phyloP scores from a whole-genome alignment of 2,329 filamentous ascomycete genomes.

The Colletotrichum sp. region DNA sequence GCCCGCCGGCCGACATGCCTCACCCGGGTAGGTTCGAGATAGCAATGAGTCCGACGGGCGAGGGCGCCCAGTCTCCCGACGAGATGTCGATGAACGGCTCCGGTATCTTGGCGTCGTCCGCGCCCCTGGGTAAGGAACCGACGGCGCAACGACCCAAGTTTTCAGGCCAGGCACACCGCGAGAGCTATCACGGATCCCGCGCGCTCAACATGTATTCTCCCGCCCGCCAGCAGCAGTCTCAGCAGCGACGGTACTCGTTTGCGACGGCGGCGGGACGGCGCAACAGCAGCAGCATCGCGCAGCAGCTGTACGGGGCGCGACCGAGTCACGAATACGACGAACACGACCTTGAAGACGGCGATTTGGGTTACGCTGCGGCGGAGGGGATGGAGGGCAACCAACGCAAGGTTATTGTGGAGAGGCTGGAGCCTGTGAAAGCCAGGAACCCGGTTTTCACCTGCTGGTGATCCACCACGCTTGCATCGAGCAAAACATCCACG shows the following conservation, averaged over 20 bases:
- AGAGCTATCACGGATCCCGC: conserved; percentile 43
- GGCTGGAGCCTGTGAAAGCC: conserved; percentile 93
- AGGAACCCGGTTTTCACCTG: conserved; percentile 97
- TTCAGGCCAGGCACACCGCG: conserved; percentile 8
- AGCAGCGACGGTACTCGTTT: conserved; percentile 59
- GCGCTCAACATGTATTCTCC: conserved; percentile 50
- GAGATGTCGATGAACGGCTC: conserved; percentile 26
- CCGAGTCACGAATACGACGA: conserved; percentile 44
- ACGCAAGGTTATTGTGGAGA: conserved; percentile 95
- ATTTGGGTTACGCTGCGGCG: conserved; percentile 92
- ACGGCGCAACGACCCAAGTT: conserved; percentile 10
- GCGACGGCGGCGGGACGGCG: conserved; percentile 52
- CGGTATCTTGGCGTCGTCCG: conserved; percentile 7
- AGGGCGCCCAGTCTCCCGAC: conserved; percentile 43
- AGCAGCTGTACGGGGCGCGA: conserved; percentile 51
- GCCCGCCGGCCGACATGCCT: conserved; percentile 69
- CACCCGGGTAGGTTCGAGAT: conserved; percentile 80
- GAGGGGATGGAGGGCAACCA: conserved; percentile 92
- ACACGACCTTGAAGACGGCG: conserved; percentile 84
- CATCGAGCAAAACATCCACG: conserved; percentile 5
- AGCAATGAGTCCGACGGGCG: conserved; percentile 50
- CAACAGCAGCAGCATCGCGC: conserved; percentile 56
- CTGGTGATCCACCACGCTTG: conserved; percentile 64
- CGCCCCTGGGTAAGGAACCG: conserved; percentile 2
- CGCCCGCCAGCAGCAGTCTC: conserved; percentile 42